phyloP scores from a whole-genome alignment of 441 rosid species.

The Erodium moschatum region DNA sequence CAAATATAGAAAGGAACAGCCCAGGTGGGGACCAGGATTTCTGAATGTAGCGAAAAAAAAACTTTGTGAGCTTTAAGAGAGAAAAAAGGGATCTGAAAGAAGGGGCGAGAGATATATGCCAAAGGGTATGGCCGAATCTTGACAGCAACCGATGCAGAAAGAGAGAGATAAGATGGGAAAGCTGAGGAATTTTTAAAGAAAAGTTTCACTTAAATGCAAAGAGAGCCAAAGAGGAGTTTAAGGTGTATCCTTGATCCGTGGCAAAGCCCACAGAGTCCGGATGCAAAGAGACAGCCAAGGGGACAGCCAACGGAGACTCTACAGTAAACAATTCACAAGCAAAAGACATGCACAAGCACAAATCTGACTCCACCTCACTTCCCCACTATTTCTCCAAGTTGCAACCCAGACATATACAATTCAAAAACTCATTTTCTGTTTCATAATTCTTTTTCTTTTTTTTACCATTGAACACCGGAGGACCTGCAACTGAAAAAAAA shows the following conservation, averaged over 20 bases:
- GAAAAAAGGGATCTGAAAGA: slow-evolving; percentile 32
- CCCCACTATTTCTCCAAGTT: slow-evolving; percentile 38
- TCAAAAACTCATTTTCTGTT: slow-evolving; percentile 15
- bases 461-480: slow-evolving; percentile 45
- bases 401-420: slow-evolving; percentile 42
- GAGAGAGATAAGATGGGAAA: slow-evolving; percentile 28
- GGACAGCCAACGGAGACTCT: slow-evolving; percentile 51
- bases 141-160: slow-evolving; percentile 48
- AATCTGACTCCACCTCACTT: slow-evolving; percentile 50
- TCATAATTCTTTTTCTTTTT: slow-evolving; percentile 17
- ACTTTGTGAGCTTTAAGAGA: slow-evolving; percentile 37
- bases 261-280: slow-evolving; percentile 74
- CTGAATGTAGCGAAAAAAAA: slow-evolving; percentile 26
- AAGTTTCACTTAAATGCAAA: slow-evolving; percentile 49
- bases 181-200: slow-evolving; percentile 32
- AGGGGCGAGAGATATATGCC: slow-evolving; percentile 28
- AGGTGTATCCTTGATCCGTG: slow-evolving; percentile 48
- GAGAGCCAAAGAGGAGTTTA: slow-evolving; percentile 38
- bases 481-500: slow-evolving; percentile 50
- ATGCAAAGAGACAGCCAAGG: slow-evolving; percentile 43
- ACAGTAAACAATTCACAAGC: slow-evolving; percentile 41
- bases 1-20: slow-evolving; percentile 34
- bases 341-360: slow-evolving; percentile 41
- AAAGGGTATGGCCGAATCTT: slow-evolving; percentile 46
- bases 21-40: slow-evolving; percentile 55